A percentile compares a stretch with the other conserved stretches of the same genome.
Evolutionary conservation across 78 protist species (phyloP).

Genomic region (Dictyostelium firmibasis): DNA sequence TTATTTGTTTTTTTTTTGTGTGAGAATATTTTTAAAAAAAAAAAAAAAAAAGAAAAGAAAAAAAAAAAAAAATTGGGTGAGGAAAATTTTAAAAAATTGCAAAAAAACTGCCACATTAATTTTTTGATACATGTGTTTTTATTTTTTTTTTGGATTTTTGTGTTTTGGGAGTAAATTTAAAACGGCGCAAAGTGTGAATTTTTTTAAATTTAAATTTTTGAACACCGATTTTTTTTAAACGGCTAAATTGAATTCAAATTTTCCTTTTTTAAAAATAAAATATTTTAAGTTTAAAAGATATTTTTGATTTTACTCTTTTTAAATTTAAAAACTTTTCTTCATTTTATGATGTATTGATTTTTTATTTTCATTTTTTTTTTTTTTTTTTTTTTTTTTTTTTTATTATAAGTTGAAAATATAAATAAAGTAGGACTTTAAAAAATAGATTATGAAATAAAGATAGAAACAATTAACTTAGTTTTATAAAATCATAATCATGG

Average conservation of each 20-base stretch:
- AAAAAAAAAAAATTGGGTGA: background rate
- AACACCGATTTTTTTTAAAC: background rate
- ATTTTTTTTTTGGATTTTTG: background rate
- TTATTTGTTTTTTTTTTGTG: background rate
- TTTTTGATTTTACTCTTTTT: background rate
- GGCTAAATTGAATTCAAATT: background rate
- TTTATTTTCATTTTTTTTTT: background rate
- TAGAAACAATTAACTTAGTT: too few species aligned
- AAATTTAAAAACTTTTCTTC: background rate
- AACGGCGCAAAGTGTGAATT: background rate
- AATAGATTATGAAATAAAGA: too few species aligned
- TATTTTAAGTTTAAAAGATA: too few species aligned
- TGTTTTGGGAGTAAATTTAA: background rate
- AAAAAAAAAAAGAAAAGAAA: background rate
- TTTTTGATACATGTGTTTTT: background rate
- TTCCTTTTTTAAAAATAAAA: too few species aligned
- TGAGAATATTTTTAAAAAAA: background rate
- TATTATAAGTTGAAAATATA: too few species aligned
- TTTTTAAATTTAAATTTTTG: background rate
- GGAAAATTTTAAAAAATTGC: background rate
- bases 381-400: background rate
- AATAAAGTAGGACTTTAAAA: too few species aligned
- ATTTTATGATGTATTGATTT: too few species aligned
- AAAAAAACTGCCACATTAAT: background rate
- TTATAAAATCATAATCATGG: too few species aligned